phyloP scores from a whole-genome alignment of 257 asterid genomes.

The Capsicum rhomboideum region DNA sequence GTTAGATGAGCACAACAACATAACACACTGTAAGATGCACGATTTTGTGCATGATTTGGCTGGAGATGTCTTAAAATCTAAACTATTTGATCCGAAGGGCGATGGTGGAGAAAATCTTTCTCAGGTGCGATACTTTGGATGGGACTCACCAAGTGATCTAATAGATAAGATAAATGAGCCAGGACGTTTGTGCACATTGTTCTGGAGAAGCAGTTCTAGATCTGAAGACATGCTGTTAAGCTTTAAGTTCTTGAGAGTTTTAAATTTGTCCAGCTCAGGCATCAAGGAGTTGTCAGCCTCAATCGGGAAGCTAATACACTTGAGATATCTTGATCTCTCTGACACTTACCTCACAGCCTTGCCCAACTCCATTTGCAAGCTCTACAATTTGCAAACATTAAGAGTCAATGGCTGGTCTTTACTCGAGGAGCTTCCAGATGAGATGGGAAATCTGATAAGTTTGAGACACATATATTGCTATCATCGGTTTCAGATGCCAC shows the following conservation, averaged over 20 bases:
- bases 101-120: neutral
- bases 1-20: neutral
- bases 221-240: neutral
- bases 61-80: neutral
- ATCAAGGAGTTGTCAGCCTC: neutral
- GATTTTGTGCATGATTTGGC: conserved; percentile 28
- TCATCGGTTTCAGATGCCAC: neutral
- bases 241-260: neutral
- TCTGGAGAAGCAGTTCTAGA: neutral
- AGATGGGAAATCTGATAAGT: conserved; percentile 6
- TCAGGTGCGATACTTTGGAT: neutral
- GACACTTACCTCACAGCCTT: accelerated
- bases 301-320: neutral
- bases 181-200: neutral
- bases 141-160: neutral
- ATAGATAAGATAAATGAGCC: neutral
- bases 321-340: neutral
- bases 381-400: conserved; percentile 16
- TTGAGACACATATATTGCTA: conserved; percentile 16
- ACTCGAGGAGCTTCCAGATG: neutral
- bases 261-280: neutral
- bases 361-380: neutral
- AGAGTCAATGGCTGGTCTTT: neutral
- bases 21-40: conserved; percentile 17
- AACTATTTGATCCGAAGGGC: neutral